Base-by-base conservation (phyloP, 768 basidiomycete genomes). In the Leccinellum luteum region DNA sequence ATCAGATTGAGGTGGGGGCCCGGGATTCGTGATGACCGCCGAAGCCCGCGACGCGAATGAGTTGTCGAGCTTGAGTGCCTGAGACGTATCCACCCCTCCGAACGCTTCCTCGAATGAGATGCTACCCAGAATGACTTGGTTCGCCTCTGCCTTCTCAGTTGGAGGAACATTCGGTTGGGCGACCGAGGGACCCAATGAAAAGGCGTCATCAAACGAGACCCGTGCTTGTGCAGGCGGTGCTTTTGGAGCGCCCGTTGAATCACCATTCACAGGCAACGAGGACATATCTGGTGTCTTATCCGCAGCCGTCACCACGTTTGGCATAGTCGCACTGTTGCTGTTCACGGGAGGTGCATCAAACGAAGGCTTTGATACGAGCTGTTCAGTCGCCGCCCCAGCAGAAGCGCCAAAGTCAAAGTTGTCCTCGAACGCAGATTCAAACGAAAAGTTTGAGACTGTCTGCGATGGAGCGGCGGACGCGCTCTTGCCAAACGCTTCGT, bases 401-500 rank as follows among this genome's bases (percentile, higher is more conserved):
- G 79, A 76, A 48, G 74, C 66, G 13, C 59, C 63, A 55, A 86
- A 87, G 69, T 90, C 87, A 65, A 91, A 90, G 58, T 82, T 78
- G 61, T 84, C 82, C 23, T 84, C 84, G 60, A 86, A 85, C 17
- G 74, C 82, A 47, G 82, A 76, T 54, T 87, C 88, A 55, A 92
- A 91, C 4, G 84, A 78, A 62, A 90, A 84, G 23, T 73, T 66
- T 7, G 74, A 70, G 6, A 48, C 51, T 1, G 67, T 60, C 35
- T 72, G 63, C 6, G 76, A 60, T 12, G 81, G 64, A 9, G 71
- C 66, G 35, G 71, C 74, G 31, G 69, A 67, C 0, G 83, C 71
- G 21, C 83, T 73, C 59, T 81, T 84, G 17, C 84, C 81, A 66
- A 92, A 78, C 1, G 87, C 85, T 66, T 90, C 89, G 65, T 92